These are phyloP conservation scores for Candida anglica DNA, from an alignment of 805 yeast species.

Conservation along the genomic window DNA sequence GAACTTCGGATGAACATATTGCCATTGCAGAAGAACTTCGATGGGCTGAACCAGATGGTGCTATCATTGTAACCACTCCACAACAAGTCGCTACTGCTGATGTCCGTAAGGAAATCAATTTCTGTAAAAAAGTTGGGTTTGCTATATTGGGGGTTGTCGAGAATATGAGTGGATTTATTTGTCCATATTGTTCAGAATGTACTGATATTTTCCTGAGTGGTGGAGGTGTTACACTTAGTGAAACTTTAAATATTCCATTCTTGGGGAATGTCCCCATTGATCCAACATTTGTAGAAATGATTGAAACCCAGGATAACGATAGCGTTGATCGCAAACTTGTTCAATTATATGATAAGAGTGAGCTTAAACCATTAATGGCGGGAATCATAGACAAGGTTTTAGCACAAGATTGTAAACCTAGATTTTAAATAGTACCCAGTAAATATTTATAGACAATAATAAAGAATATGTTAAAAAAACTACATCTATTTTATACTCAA, in stretches of 20 bases:
- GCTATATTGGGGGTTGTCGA: constrained; percentile 83
- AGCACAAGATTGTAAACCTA: too few species aligned
- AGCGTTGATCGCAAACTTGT: constrained; percentile 21
- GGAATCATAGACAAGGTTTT: constrained; percentile 33
- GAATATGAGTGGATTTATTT: constrained; percentile 94
- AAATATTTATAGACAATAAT: constrained; percentile 6
- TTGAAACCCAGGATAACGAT: constrained; percentile 58
- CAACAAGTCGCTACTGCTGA: constrained; percentile 92
- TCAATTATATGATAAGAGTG: constrained; percentile 30
- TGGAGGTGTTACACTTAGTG: constrained; percentile 79
- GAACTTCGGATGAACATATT: constrained; percentile 97
- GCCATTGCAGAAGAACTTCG: constrained; percentile 90
- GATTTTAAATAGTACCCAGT: constrained; percentile 24
- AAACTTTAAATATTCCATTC: constrained; percentile 56
- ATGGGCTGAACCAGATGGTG: constrained; percentile 77
- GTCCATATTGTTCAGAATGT: constrained; percentile 91
- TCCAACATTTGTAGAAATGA: constrained; percentile 81
- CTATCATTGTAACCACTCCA: constrained; percentile 94
- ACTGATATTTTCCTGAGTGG: constrained; percentile 91
- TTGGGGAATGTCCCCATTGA: constrained; percentile 92
- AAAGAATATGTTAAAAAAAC: too few species aligned
- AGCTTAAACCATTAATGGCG: constrained; percentile 34
- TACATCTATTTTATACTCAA: neutral
- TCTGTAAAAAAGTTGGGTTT: constrained; percentile 82
- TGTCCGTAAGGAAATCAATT: constrained; percentile 89